Base-by-base conservation (phyloP, 2,329 filamentous ascomycete genomes). In the Sporothrix sp. region DNA sequence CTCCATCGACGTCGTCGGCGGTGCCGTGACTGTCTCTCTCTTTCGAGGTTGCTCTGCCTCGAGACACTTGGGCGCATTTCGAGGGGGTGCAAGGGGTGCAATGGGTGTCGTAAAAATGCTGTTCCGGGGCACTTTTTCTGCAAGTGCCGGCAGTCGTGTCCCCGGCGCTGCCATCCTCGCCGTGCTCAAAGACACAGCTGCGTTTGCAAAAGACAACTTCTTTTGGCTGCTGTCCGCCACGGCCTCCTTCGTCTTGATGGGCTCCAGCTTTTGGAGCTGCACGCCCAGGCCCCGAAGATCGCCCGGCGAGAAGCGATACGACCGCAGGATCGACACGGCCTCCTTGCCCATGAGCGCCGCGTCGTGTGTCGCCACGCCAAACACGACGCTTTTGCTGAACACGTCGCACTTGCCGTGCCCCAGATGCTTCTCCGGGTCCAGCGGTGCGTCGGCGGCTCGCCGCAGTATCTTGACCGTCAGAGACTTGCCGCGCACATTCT, bases 401-500 rank as follows among this genome's bases (percentile, higher is more conserved):
- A 82, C 86, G 62, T 98, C 93, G 61, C 93, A 98, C 66, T 89
- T 91, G 1, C 93, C 93, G 66, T 97, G 93, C 0, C 93, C 93
- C 1, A 98, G 74, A 66, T 96, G 89, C 62, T 98, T 98, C 0
- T 84, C 81, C 2, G 93, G 88, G 63, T 97, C 90, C 14, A 96
- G 68, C 0, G 93, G 93, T 14, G 93, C 91, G 67, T 95, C 86
- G 20, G 82, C 72, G 14, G 90, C 81, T 54, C 91, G 81, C 55
- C 85, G 79, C 89, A 98, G 96, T 54, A 98, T 84, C 63, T 96
- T 97, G 73, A 98, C 81, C 0, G 89, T 95, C 45, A 98, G 72
- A 55, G 95, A 87, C 57, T 79, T 85, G 13, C 93, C 93, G 61
- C 85, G 94, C 48, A 96, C 88, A 27, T 82, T 76, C 63, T 96